These are phyloP conservation scores for Nyctanthes arbortristis DNA, from an alignment of 257 asterid species.

Conservation along the genomic window DNA sequence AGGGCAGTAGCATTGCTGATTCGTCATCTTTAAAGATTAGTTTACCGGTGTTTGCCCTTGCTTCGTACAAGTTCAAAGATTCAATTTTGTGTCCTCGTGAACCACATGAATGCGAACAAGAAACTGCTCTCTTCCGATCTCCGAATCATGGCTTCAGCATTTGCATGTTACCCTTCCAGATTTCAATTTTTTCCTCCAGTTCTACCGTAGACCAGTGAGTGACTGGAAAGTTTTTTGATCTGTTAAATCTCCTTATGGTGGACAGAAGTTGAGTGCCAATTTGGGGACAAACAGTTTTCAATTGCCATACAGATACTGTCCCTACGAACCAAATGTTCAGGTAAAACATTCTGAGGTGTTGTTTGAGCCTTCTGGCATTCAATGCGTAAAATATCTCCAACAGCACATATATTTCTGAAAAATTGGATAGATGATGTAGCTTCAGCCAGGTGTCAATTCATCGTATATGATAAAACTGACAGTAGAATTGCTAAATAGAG, in stretches of 20 bases:
- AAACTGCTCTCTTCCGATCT: conserved; percentile 50
- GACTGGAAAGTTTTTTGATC: conserved; percentile 15
- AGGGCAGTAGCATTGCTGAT: conserved; percentile 31
- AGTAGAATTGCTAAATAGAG: conserved; percentile 19
- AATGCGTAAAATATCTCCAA: conserved; percentile 28
- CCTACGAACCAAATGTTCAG: conserved; percentile 17
- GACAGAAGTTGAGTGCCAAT: neutral
- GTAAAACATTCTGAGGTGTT: conserved; percentile 40
- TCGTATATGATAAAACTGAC: conserved; percentile 15
- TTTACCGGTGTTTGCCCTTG: conserved; percentile 75
- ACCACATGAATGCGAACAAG: conserved; percentile 67
- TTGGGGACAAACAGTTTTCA: conserved; percentile 20
- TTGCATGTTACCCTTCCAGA: conserved; percentile 62
- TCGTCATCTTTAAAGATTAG: conserved; percentile 46
- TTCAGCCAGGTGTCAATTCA: conserved; percentile 9
- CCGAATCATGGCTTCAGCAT: conserved; percentile 56
- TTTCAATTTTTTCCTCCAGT: conserved; percentile 57
- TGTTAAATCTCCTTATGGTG: neutral
- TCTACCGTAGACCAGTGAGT: conserved; percentile 12
- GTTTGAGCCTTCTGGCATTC: conserved; percentile 26
- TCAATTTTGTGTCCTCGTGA: conserved; percentile 56
- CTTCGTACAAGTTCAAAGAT: conserved; percentile 68
- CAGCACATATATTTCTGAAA: conserved; percentile 17
- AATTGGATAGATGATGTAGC: conserved; percentile 25
- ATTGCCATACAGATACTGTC: conserved; percentile 16